Evolutionary conservation across 352 stramenopile genomes (phyloP).

Genomic region (Pythium chondricola): DNA sequence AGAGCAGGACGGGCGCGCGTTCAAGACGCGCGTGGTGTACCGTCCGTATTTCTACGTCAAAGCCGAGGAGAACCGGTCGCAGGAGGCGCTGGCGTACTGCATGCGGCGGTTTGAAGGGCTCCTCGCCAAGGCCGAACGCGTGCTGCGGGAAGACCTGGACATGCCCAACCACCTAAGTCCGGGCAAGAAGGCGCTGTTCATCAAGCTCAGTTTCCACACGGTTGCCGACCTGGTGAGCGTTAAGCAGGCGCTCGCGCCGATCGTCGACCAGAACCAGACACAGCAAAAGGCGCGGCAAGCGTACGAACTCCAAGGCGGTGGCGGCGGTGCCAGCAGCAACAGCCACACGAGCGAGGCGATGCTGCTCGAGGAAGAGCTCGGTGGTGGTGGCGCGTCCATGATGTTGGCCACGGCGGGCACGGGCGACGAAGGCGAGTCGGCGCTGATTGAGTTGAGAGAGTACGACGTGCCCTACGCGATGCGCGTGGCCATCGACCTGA

Average conservation of each 20-base stretch:
- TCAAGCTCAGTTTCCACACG: conserved; percentile 90
- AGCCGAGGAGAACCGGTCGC: conserved; percentile 43
- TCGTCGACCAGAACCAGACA: conserved; percentile 62
- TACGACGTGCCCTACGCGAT: conserved; percentile 98
- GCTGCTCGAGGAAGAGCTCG: conserved; percentile 20
- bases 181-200: conserved; percentile 78
- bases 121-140: conserved; percentile 62
- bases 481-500: conserved; percentile 93
- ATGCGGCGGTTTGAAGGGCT: conserved; percentile 82
- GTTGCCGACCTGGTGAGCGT: conserved; percentile 60
- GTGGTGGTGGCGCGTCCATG: conserved; percentile 36
- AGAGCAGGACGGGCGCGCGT: conserved; percentile 88
- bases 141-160: conserved; percentile 89
- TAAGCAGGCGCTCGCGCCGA: conserved; percentile 53
- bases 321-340: background rate
- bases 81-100: conserved; percentile 79
- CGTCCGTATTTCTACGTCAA: conserved; percentile 97
- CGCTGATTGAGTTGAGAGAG: conserved; percentile 91
- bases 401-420: background rate
- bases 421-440: conserved; percentile 63
- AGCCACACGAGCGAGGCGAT: conserved; percentile 11
- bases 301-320: conserved; percentile 56
- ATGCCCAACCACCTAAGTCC: conserved; percentile 81
- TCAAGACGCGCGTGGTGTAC: conserved; percentile 95
- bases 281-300: conserved; percentile 54